phyloP scores from a whole-genome alignment of 2,329 filamentous ascomycete genomes.

The Emericellopsis cladophorae region DNA sequence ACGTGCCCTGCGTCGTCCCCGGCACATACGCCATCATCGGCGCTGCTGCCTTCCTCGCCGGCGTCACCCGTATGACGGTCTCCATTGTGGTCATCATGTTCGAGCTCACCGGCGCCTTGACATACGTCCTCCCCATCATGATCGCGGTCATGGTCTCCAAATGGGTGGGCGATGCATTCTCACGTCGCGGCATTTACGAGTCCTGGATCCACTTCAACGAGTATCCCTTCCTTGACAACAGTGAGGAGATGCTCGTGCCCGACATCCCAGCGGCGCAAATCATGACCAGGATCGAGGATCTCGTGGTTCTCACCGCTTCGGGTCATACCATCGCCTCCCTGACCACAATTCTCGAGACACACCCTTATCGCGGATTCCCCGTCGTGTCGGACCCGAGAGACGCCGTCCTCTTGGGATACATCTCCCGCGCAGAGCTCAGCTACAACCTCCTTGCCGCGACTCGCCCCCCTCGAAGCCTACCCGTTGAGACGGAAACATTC shows the following conservation, averaged over 20 bases:
- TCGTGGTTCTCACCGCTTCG: conserved; percentile 75
- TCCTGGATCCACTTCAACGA: conserved; percentile 94
- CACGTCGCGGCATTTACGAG: conserved; percentile 88
- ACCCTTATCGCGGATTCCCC: conserved; percentile 83
- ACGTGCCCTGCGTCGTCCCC: conserved; percentile 78
- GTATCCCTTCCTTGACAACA: conserved; percentile 91
- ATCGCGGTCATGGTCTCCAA: conserved; percentile 96
- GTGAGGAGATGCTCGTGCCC: conserved; percentile 67
- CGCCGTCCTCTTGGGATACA: conserved; percentile 79
- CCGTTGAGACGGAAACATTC: conserved; percentile 63
- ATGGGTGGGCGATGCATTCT: conserved; percentile 95
- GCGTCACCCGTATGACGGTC: conserved; percentile 91
- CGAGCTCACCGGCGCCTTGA: conserved; percentile 89
- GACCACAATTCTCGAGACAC: conserved; percentile 54
- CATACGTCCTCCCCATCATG: conserved; percentile 97
- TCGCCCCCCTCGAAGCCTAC: conserved; percentile 44
- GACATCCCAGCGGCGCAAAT: conserved; percentile 78
- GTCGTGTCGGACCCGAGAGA: conserved; percentile 69
- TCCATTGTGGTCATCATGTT: conserved; percentile 99
- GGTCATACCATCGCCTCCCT: conserved; percentile 78
- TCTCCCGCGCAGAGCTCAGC: conserved; percentile 77
- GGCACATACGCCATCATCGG: conserved; percentile 96
- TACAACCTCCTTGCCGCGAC: conserved; percentile 56
- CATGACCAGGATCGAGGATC: conserved; percentile 86
- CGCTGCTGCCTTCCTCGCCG: conserved; percentile 84